Percentiles rank a stretch among this genome's conserved stretches.
Conservation (phyloP, 495 filamentous ascomycete genomes). For the Aspergillus coremiiformis region DNA sequence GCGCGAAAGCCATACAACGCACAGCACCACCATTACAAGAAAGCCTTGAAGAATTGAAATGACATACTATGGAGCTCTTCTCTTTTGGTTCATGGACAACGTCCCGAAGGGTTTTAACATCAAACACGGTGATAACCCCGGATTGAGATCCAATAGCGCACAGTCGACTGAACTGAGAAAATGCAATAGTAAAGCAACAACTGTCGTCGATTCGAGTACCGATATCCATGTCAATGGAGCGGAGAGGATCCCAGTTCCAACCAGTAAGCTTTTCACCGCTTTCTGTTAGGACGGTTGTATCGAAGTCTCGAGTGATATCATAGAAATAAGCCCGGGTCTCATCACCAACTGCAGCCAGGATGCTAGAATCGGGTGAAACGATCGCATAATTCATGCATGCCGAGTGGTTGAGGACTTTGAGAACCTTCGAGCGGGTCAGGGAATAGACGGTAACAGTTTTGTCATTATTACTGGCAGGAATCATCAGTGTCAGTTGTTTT, state of each 20-base stretch:
- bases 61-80: slow-evolving; percentile 32
- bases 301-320: slow-evolving; percentile 34
- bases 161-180: slow-evolving; percentile 58
- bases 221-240: slow-evolving; percentile 32
- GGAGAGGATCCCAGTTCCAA: slow-evolving; percentile 33
- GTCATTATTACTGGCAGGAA: slow-evolving; percentile 68
- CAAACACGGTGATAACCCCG: slow-evolving; percentile 62
- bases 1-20: slow-evolving; percentile 83
- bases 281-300: slow-evolving; percentile 37
- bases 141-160: slow-evolving; percentile 67
- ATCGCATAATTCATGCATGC: slow-evolving; percentile 86
- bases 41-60: slow-evolving; percentile 51
- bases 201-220: slow-evolving; percentile 30
- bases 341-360: slow-evolving; percentile 81
- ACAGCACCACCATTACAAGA: slow-evolving; percentile 65
- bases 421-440: slow-evolving; percentile 51
- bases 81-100: slow-evolving; percentile 30
- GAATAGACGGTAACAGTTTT: slow-evolving; percentile 73
- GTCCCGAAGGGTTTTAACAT: slow-evolving; percentile 44
- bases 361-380: slow-evolving; percentile 76
- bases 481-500: slow-evolving; percentile 4
- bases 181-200: slow-evolving; percentile 63
- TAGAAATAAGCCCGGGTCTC: slow-evolving; percentile 79
- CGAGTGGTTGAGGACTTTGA: slow-evolving; percentile 63
- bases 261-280: slow-evolving; percentile 35